These are phyloP conservation scores for Tulasnella sp. DNA, from an alignment of 768 basidiomycete genomes.

Conservation along the genomic window DNA sequence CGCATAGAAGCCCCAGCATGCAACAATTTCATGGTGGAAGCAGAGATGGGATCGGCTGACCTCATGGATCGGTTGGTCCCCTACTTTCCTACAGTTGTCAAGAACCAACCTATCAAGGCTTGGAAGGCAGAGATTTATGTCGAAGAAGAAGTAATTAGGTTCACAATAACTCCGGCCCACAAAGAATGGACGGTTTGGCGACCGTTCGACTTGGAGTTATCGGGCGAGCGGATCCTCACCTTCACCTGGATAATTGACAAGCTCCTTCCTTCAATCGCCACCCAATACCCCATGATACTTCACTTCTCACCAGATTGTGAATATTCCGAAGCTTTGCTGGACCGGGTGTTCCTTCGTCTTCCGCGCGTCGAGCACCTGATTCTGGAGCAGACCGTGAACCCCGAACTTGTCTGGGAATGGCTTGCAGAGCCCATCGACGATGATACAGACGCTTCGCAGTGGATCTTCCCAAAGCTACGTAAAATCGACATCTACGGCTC, in stretches of 20 bases:
- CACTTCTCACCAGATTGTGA: not conserved
- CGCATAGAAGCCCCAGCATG: not conserved
- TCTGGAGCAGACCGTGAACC: not conserved
- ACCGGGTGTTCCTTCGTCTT: not conserved
- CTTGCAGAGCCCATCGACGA: not conserved
- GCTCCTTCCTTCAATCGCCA: not conserved
- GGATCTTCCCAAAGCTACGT: not conserved
- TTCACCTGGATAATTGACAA: not conserved
- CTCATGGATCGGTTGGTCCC: not conserved
- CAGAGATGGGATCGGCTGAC: not conserved
- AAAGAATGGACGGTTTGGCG: not conserved
- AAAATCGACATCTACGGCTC: not conserved
- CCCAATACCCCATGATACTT: not conserved
- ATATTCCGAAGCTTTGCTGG: not conserved
- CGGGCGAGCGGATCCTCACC: not conserved
- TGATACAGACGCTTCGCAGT: not conserved
- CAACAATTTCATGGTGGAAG: not conserved
- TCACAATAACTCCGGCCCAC: not conserved
- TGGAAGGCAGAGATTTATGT: not conserved
- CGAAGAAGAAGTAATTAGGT: not conserved
- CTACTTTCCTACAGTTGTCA: not conserved
- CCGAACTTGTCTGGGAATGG: not conserved
- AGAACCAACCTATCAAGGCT: not conserved
- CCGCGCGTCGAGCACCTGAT: not conserved
- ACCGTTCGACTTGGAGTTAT: not conserved